Conservation (phyloP, 768 basidiomycete species). For the Hygrophoropsis aurantiaca region DNA sequence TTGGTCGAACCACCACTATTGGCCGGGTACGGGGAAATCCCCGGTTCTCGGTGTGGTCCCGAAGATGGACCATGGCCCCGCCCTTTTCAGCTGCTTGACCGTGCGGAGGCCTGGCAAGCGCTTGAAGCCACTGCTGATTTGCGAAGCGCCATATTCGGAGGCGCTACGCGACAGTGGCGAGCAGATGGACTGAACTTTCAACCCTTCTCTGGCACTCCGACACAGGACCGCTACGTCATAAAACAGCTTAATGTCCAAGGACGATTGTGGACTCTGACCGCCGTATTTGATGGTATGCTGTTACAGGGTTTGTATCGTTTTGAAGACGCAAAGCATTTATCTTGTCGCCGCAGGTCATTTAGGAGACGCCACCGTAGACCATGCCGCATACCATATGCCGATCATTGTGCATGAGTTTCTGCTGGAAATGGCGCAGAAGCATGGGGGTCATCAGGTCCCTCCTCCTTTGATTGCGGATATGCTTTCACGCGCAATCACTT, state of each 20-base stretch:
- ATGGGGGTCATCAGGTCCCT: slow-evolving; percentile 38
- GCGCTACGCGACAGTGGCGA: slow-evolving; percentile 33
- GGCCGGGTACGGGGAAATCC: slow-evolving; percentile 61
- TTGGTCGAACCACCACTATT: slow-evolving; percentile 26
- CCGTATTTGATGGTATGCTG: slow-evolving; percentile 65
- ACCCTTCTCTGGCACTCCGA: slow-evolving; percentile 51
- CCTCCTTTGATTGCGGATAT: slow-evolving; percentile 54
- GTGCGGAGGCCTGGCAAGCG: slow-evolving; percentile 54
- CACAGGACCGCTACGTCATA: slow-evolving; percentile 66
- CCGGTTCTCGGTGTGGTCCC: slow-evolving; percentile 59
- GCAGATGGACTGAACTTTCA: slow-evolving; percentile 70
- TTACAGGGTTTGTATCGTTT: no score
- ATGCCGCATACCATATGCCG: slow-evolving; percentile 66
- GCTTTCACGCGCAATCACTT: slow-evolving; percentile 55
- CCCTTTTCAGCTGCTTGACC: slow-evolving; percentile 50
- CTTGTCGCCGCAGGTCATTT: slow-evolving; percentile 50
- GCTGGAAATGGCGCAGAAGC: slow-evolving; percentile 38
- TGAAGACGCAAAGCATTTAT: slow-evolving; percentile 7
- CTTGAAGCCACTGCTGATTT: slow-evolving; percentile 52
- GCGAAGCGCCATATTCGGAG: slow-evolving; percentile 41
- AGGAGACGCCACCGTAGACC: slow-evolving; percentile 68
- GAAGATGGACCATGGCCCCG: slow-evolving; percentile 69
- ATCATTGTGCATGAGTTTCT: slow-evolving; percentile 65
- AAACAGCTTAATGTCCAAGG: slow-evolving; percentile 56
- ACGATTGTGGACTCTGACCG: slow-evolving; percentile 61